Evolutionary conservation across 2,329 filamentous ascomycete genomes (phyloP), one percentile per base, ranked within the genome.

Genomic region (Camillea tinctor): DNA sequence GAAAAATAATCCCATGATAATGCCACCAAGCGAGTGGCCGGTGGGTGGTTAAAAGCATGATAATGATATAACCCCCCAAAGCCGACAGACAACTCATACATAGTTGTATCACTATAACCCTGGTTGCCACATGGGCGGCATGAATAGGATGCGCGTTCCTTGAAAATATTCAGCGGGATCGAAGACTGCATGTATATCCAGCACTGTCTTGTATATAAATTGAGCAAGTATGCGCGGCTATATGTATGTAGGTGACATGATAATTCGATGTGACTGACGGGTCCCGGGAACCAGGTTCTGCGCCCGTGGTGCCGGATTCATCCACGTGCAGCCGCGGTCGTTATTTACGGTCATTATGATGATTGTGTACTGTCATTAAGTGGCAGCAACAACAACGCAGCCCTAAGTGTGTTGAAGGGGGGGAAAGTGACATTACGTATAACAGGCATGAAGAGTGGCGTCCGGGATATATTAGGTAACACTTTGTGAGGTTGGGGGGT

Each of bases 271-370:
- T 62, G 62, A 66, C 57, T n/a, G n/a, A n/a, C n/a, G 58, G 62
- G 57, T 58, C 62, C 64, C 64, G 60, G 59, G 58, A 61, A 61
- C 64, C 64, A 56, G 64, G 64, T 66, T 64, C 61, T 57, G 26
- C 13, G 36, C 49, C 52, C 60, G 58, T 64, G 62, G 58, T 63
- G 61, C 62, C 64, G 62, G 62, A 66, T 66, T 66, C 64, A 66
- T 64, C 62, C 57, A 66, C 64, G 60, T 66, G 64, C 62, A 66
- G 64, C 60, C 64, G 64, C 62, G 64, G 64, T 66, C 60, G 62
- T 64, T 66, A 62, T 61, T n/a, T 60, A 63, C 64, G 61, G 24
- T 60, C 51, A 59, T 50, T 54, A 59, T 61, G 58, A 55, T 56
- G 22, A 50, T 48, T 40, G n/a, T 21, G 3, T 36, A 30, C 13